Evolutionary conservation across 1,139 yeast species (phyloP).

Genomic region (Diutina mesorugosa): DNA sequence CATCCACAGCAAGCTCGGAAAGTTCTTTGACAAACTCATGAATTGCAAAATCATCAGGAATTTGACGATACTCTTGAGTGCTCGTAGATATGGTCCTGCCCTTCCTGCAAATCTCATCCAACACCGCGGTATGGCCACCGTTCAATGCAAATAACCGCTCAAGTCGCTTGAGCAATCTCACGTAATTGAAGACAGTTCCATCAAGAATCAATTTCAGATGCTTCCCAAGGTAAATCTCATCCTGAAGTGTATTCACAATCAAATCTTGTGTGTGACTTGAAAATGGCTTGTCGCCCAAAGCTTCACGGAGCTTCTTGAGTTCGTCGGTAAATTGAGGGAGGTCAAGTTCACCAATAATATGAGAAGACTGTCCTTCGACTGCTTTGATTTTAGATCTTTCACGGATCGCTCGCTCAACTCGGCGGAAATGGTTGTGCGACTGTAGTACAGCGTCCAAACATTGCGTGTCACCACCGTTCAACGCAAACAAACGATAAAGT

Average conservation of each 20-base stretch:
- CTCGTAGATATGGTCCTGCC: not conserved
- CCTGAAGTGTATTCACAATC: not conserved
- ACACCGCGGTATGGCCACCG: constrained; percentile 10
- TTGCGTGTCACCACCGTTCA: not conserved
- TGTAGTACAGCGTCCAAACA: constrained; percentile 12
- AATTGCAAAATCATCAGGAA: constrained; percentile 24
- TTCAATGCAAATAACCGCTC: constrained; percentile 10
- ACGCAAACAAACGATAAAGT: constrained; percentile 4
- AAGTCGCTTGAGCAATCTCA: constrained; percentile 9
- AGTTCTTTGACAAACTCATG: constrained; percentile 24
- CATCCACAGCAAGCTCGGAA: constrained; percentile 11
- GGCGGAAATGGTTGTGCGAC: constrained; percentile 14
- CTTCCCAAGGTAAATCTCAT: not conserved
- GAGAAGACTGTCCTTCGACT: not conserved
- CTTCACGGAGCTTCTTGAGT: not conserved
- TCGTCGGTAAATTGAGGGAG: not conserved
- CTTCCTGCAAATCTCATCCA: constrained; percentile 3
- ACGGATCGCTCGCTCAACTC: constrained; percentile 11
- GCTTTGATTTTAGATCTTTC: constrained; percentile 3
- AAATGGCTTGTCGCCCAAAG: not conserved
- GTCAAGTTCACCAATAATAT: constrained; percentile 4
- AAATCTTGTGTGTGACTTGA: not conserved
- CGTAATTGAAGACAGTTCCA: constrained; percentile 5
- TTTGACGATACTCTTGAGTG: constrained; percentile 13
- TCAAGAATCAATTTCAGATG: not conserved